Base-by-base conservation (phyloP, 2,329 filamentous ascomycete genomes). In the Apiospora marii region DNA sequence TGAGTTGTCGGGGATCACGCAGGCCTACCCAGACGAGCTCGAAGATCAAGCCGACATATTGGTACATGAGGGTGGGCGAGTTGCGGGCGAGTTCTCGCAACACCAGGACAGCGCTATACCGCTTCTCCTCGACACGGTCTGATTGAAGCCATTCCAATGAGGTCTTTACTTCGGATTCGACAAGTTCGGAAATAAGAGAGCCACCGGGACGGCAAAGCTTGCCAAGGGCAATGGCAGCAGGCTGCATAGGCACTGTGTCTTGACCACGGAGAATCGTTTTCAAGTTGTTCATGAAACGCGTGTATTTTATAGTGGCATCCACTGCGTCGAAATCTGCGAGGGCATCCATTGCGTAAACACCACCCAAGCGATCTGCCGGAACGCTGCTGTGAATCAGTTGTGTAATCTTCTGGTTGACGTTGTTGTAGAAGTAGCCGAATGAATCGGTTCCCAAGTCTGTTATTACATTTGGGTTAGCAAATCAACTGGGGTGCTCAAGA, bases 281-380 rank as follows among this genome's bases (percentile, higher is more conserved):
- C 73, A 99, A 90, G 79, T 96, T 97, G 75, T 94, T 94, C 67
- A 94, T 94, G 80, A 98, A 99, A 71, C 96, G 92, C 43, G 96
- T 97, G 73, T 96, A 98, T 84, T 98, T 98, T 79, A 94, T 91
- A 48, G 94, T 94, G 34, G 94, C 91, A 84, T 99, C 97, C 77
- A 98, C 94, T 73, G 95, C 96, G 78, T 98, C 96, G 81, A 98
- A 98, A 82, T 98, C 95, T 82, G 98, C 96, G 71, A 99, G 90
- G 72, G 93, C 92, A 82, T 98, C 96, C 74, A 99, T 90, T 73
- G 96, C 96, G 78, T 96, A 92, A 74, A 99, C 93, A 70, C 96
- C 97, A 74, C 95, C 96, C 72, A 98, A 91, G 73, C 95, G 92
- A 81, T 99, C 96, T 77, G 92, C 91, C 6, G 94, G 92, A 81